These are phyloP conservation scores for Breynia disticha DNA, from an alignment of 441 rosid genomes.

Conservation along the genomic window DNA sequence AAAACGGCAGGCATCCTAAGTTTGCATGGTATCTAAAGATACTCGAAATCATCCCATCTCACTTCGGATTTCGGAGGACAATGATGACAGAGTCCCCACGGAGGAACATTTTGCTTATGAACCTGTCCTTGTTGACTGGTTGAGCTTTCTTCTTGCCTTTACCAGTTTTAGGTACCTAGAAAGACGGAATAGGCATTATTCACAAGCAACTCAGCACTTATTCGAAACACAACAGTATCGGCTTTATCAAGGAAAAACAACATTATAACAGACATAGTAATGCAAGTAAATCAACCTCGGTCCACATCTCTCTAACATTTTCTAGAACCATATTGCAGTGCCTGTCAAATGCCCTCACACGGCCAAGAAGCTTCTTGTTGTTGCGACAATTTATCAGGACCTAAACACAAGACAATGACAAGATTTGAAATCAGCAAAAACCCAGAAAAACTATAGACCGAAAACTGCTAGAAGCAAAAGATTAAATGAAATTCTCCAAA, in stretches of 20 bases:
- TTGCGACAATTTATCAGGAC: slow-evolving; percentile 93
- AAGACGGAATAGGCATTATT: background rate
- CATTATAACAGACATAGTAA: background rate
- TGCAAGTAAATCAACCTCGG: slow-evolving; percentile 46
- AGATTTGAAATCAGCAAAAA: no score
- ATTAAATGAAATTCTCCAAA: no score
- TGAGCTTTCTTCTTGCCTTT: slow-evolving; percentile 96
- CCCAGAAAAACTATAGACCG: no score
- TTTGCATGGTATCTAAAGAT: no score
- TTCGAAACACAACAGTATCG: no score
- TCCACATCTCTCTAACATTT: slow-evolving; percentile 97
- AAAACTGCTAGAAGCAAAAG: no score
- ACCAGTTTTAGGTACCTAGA: slow-evolving; percentile 79
- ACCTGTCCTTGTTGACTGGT: slow-evolving; percentile 85
- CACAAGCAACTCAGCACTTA: no score
- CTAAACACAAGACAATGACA: slow-evolving; percentile 23
- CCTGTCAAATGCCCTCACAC: slow-evolving; percentile 93
- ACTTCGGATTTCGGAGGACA: slow-evolving; percentile 90
- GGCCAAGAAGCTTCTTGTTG: slow-evolving; percentile 87
- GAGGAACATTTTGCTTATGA: slow-evolving; percentile 93
- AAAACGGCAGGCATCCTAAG: no score
- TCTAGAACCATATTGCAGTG: slow-evolving; percentile 98
- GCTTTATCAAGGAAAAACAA: background rate
- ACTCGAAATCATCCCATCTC: slow-evolving; percentile 8
- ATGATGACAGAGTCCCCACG: slow-evolving; percentile 94